Conservation (phyloP, 2,329 filamentous ascomycete genomes). For the Claviceps humidiphila region DNA sequence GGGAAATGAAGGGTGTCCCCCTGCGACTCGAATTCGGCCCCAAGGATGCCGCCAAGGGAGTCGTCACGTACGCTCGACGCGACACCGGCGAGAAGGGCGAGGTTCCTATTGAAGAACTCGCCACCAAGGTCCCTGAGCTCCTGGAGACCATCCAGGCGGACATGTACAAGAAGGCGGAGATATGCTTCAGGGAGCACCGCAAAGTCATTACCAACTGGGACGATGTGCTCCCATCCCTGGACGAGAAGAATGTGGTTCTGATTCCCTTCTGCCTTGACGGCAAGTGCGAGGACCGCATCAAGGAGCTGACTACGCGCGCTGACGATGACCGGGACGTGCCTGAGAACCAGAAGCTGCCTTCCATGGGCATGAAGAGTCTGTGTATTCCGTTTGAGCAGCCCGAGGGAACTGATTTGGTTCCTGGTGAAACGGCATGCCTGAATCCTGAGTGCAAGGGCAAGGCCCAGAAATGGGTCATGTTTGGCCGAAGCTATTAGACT, state of each 20-base stretch:
- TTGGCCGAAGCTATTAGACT: conserved; percentile 57
- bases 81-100: conserved; percentile 76
- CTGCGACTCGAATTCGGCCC: conserved; percentile 91
- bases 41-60: conserved; percentile 76
- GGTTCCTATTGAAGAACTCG: conserved; percentile 61
- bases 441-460: conserved; percentile 70
- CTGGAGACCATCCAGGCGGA: conserved; percentile 84
- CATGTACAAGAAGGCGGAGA: conserved; percentile 64
- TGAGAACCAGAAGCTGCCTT: conserved; percentile 39
- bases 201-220: conserved; percentile 77
- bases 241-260: conserved; percentile 82
- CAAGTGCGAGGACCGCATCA: conserved; percentile 87
- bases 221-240: conserved; percentile 78
- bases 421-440: conserved; percentile 78
- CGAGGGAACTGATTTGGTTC: conserved; percentile 47
- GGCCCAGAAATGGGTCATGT: conserved; percentile 85
- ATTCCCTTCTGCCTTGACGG: conserved; percentile 77
- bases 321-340: conserved; percentile 43
- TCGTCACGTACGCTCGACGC: conserved; percentile 75
- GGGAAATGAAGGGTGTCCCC: conserved; percentile 92
- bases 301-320: conserved; percentile 75
- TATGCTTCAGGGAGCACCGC: conserved; percentile 66
- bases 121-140: conserved; percentile 60
- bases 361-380: conserved; percentile 55
- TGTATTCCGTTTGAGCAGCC: conserved; percentile 77